phyloP scores from a whole-genome alignment of 1,284 basidiomycete genomes.

The Violaceomyces palustris region DNA sequence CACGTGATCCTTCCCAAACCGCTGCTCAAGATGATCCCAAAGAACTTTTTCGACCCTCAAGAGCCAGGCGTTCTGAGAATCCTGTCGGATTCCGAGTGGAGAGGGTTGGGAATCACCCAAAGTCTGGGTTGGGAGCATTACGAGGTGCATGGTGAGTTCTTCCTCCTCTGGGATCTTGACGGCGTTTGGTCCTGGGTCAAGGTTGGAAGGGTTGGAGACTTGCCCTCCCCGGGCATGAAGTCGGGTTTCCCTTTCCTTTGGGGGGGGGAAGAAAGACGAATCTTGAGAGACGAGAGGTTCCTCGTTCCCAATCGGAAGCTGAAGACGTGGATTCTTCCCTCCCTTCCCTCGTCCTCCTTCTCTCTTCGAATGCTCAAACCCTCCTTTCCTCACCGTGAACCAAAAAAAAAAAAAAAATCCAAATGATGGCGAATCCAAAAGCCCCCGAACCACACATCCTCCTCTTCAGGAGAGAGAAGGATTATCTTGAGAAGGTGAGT shows the following conservation, averaged over 20 bases:
- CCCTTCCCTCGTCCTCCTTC: background rate
- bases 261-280: background rate
- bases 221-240: background rate
- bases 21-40: constrained; percentile 49
- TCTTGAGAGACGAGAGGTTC: background rate
- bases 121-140: constrained; percentile 96
- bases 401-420: no score
- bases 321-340: background rate
- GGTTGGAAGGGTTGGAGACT: background rate
- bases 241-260: background rate
- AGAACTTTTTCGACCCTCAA: constrained; percentile 61
- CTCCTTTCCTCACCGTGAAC: no score
- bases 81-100: constrained; percentile 81
- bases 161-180: background rate
- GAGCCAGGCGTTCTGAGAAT: constrained; percentile 75
- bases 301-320: background rate
- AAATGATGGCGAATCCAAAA: no score
- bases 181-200: background rate
- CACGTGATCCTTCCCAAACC: constrained; percentile 52
- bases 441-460: constrained; percentile 57
- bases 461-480: constrained; percentile 57
- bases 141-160: constrained; percentile 78
- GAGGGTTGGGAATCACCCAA: constrained; percentile 90
- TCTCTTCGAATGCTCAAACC: no score
- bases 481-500: constrained; percentile 50